These are phyloP conservation scores for Nissolia schottii DNA, from an alignment of 306 rosid genomes.

Conservation along the genomic window DNA sequence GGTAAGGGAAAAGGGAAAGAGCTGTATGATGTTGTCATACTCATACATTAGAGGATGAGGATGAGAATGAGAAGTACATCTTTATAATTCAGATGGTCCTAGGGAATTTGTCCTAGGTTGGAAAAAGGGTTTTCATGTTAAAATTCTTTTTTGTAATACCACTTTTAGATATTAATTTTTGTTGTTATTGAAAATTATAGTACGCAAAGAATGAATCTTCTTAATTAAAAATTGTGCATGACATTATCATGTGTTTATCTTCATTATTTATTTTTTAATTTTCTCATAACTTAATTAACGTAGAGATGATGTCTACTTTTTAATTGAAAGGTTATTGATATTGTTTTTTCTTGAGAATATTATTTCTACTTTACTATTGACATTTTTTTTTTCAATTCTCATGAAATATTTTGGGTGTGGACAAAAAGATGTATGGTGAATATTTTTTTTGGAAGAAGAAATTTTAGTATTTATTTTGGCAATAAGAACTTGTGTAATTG, in stretches of 20 bases:
- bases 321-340: no score
- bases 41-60: conserved; percentile 24
- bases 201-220: no score
- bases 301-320: no score
- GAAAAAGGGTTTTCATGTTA: not conserved
- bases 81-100: conserved; percentile 28
- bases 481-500: no score
- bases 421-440: not conserved
- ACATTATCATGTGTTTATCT: no score
- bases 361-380: not conserved
- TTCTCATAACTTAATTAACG: no score
- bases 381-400: not conserved
- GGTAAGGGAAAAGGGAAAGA: conserved; percentile 15
- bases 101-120: conserved; percentile 18
- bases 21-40: not conserved
- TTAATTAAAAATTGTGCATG: no score
- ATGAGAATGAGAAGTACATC: conserved; percentile 25
- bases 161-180: not conserved
- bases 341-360: not conserved
- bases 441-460: no score
- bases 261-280: no score
- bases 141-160: not conserved
- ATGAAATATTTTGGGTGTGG: not conserved
- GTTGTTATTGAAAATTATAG: not conserved
- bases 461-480: not conserved